phyloP scores from a whole-genome alignment of 352 stramenopile species.

The Globisporangium lucens region DNA sequence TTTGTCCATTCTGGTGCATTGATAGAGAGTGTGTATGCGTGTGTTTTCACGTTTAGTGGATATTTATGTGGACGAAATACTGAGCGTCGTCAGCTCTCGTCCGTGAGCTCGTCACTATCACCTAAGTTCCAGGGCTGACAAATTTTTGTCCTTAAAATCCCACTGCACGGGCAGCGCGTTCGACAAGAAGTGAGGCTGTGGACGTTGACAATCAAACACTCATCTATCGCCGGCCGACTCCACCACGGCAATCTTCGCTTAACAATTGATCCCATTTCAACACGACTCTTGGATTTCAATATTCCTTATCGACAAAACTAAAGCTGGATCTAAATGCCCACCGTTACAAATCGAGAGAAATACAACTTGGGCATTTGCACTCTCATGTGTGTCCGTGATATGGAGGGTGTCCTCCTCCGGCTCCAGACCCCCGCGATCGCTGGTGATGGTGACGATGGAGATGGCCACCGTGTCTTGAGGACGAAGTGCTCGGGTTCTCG shows the following conservation, averaged over 20 bases:
- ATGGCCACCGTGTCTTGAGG: constrained; percentile 10
- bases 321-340: background rate
- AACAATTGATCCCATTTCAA: background rate
- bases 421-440: constrained; percentile 2
- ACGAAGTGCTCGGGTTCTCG: background rate
- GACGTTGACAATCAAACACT: background rate
- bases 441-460: constrained; percentile 17
- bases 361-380: background rate
- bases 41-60: background rate
- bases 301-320: background rate
- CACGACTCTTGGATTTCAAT: background rate
- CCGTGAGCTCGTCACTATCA: too few relatives aligned
- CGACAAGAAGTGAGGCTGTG: background rate
- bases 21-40: background rate
- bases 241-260: background rate
- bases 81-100: too few relatives aligned
- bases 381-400: background rate
- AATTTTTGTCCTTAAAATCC: too few relatives aligned
- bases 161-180: background rate
- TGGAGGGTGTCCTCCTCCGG: constrained; percentile 3
- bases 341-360: background rate
- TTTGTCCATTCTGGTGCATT: background rate
- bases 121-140: too few relatives aligned
- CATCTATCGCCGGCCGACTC: background rate
- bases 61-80: background rate